A percentile compares a stretch with the other conserved stretches of the same genome.
These are phyloP conservation scores for Microcyclospora pomicola DNA, from an alignment of 2,329 filamentous ascomycete genomes.

Conservation along the genomic window DNA sequence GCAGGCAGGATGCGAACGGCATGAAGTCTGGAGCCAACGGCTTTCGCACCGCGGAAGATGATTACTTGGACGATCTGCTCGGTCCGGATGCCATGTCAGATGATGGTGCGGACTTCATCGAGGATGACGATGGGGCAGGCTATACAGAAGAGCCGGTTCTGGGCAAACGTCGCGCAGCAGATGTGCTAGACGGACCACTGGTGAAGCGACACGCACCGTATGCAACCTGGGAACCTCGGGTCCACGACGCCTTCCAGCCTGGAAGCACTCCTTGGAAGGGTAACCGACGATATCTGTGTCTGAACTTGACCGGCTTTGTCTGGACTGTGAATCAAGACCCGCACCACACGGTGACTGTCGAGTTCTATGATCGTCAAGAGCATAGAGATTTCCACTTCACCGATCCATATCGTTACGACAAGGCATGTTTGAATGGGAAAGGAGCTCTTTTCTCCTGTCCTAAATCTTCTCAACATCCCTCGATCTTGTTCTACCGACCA, in stretches of 20 bases:
- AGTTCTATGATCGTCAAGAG: constrained; percentile 90
- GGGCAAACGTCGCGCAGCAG: constrained; percentile 42
- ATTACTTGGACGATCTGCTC: constrained; percentile 69
- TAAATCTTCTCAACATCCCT: constrained; percentile 50
- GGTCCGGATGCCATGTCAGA: constrained; percentile 45
- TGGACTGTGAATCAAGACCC: constrained; percentile 96
- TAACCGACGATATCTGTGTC: constrained; percentile 80
- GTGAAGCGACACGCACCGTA: constrained; percentile 40
- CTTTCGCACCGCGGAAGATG: constrained; percentile 47
- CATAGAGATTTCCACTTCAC: constrained; percentile 96
- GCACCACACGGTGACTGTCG: constrained; percentile 78
- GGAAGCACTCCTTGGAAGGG: constrained; percentile 93
- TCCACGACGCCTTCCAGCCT: constrained; percentile 80
- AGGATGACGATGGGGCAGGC: constrained; percentile 88
- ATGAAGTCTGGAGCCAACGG: constrained; percentile 36
- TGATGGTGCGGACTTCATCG: constrained; percentile 68
- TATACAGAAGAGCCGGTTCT: constrained; percentile 57
- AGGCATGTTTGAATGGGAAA: constrained; percentile 75
- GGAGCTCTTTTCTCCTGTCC: constrained; percentile 77
- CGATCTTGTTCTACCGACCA: constrained; percentile 86
- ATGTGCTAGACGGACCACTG: constrained; percentile 25
- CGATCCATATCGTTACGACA: constrained; percentile 90
- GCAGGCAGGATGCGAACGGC: constrained; percentile 43
- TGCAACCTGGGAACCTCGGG: constrained; percentile 44
- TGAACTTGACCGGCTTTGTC: constrained; percentile 86